Evolutionary conservation across 805 yeast genomes (phyloP).

Genomic region (Wickerhamiella brachini): DNA sequence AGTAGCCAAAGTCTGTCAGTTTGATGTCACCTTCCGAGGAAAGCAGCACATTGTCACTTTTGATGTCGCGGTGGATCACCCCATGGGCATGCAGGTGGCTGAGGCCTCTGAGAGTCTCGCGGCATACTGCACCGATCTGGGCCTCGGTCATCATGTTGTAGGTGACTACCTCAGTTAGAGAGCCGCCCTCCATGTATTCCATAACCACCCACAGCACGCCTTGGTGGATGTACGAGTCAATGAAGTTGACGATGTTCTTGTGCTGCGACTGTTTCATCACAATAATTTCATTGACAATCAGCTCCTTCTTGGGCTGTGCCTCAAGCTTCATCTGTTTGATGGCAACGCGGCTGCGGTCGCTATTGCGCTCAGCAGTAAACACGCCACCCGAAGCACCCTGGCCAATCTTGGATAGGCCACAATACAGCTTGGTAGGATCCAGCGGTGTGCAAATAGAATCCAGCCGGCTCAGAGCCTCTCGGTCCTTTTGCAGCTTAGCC

Average conservation of each 20-base stretch:
- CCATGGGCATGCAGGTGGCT: constrained; percentile 82
- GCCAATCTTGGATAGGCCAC: constrained; percentile 45
- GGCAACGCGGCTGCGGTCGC: constrained; percentile 46
- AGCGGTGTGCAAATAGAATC: constrained; percentile 68
- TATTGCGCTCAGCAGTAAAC: constrained; percentile 53
- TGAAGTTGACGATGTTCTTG: constrained; percentile 83
- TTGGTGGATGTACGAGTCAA: constrained; percentile 63
- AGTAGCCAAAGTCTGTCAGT: constrained; percentile 90
- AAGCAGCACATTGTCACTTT: constrained; percentile 81
- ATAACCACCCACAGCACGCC: constrained; percentile 80
- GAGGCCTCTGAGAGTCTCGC: constrained; percentile 79
- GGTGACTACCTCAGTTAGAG: constrained; percentile 87
- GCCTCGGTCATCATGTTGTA: constrained; percentile 77
- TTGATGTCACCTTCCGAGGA: constrained; percentile 80
- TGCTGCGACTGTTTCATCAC: constrained; percentile 92
- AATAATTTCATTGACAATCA: constrained; percentile 84
- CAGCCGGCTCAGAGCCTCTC: constrained; percentile 56
- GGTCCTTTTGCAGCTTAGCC: constrained; percentile 58
- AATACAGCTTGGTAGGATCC: constrained; percentile 63
- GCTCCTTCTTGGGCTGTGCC: constrained; percentile 89
- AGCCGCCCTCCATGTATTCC: constrained; percentile 99
- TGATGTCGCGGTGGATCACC: constrained; percentile 90
- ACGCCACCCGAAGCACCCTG: constrained; percentile 98
- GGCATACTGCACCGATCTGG: constrained; percentile 88
- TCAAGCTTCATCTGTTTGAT: constrained; percentile 93